These are phyloP conservation scores for Colletotrichum tanaceti DNA, from an alignment of 2,329 filamentous ascomycete genomes.

Conservation along the genomic window DNA sequence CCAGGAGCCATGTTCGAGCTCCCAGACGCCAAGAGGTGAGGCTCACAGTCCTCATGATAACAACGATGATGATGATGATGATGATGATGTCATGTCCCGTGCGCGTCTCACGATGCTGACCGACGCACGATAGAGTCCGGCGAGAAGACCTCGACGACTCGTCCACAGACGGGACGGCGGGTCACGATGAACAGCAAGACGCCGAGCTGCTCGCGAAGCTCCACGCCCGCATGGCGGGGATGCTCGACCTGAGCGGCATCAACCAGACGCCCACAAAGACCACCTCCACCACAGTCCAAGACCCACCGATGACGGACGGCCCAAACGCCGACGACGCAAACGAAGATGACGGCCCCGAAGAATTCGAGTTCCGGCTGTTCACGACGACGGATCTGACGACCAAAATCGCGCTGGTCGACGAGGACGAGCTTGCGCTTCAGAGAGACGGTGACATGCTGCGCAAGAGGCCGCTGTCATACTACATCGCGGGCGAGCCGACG, in stretches of 20 bases:
- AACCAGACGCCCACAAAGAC: conserved; percentile 26
- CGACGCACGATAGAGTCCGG: conserved; percentile 58
- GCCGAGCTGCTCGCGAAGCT: conserved; percentile 57
- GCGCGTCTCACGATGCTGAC: conserved; percentile 9
- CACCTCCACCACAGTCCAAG: conserved; percentile 24
- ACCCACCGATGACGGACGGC: conserved; percentile 37
- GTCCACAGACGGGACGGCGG: conserved; percentile 46
- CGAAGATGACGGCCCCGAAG: conserved; percentile 49
- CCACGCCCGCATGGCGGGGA: conserved; percentile 60
- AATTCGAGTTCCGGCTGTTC: conserved; percentile 71
- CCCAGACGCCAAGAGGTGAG: conserved; percentile 65
- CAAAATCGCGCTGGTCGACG: conserved; percentile 63
- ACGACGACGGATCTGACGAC: conserved; percentile 56
- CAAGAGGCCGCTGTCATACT: conserved; percentile 60
- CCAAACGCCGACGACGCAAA: conserved; percentile 36
- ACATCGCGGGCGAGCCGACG: conserved; percentile 57
- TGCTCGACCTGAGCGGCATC: conserved; percentile 56
- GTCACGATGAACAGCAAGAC: conserved; percentile 50
- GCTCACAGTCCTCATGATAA: not conserved
- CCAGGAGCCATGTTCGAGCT: conserved; percentile 60
- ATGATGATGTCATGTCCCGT: not conserved
- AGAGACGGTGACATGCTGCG: conserved; percentile 52
- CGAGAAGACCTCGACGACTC: conserved; percentile 62
- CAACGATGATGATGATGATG: too few species aligned
- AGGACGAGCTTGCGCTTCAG: conserved; percentile 48